Conservation (phyloP, 1,284 basidiomycete species). For the Marasmius tenuissimus region DNA sequence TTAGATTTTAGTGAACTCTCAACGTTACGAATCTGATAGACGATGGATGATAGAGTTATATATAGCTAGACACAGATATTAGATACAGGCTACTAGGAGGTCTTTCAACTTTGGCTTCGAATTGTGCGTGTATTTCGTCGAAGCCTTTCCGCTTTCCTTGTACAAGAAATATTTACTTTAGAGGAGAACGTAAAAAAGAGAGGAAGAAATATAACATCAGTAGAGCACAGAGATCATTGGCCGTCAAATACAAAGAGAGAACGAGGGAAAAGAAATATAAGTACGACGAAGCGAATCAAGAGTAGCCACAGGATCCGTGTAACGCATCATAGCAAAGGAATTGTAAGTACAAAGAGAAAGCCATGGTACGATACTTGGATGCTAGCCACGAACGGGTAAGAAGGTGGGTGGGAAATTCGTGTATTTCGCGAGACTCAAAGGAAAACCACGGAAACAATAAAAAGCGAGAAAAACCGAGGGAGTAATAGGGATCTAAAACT, state of each 20-base stretch:
- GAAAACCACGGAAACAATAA: neutral
- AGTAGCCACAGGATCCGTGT: no score
- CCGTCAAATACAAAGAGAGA: neutral
- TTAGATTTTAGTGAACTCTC: neutral
- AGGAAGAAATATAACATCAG: neutral
- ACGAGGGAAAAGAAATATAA: no score
- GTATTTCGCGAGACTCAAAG: neutral
- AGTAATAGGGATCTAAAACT: neutral
- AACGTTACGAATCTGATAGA: neutral
- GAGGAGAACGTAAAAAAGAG: neutral
- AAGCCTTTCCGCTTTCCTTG: neutral
- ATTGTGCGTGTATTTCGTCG: neutral
- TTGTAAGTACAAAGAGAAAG: neutral
- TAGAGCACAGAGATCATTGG: neutral
- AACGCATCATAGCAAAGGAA: neutral
- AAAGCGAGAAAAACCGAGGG: neutral
- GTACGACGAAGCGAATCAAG: no score
- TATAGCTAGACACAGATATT: neutral
- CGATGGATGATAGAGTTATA: neutral
- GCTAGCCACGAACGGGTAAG: neutral
- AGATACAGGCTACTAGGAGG: neutral
- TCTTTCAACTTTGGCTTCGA: neutral
- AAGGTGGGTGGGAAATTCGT: neutral
- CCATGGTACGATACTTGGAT: neutral
- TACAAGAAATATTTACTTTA: neutral